phyloP scores from a whole-genome alignment of 192 early-diverging fungal species.

The Lobosporangium transversale region DNA sequence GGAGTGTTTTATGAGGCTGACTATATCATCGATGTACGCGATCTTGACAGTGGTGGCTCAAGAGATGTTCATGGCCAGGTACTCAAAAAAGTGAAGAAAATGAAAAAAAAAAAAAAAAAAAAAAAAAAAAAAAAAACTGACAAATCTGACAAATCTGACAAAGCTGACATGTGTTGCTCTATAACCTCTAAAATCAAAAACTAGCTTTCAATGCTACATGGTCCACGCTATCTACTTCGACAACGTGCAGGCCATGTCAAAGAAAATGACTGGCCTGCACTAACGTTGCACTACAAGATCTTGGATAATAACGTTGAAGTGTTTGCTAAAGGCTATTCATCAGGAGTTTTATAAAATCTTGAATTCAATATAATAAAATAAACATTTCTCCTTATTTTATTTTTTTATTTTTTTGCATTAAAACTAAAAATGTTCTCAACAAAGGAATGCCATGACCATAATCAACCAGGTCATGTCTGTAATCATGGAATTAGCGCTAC shows the following conservation, averaged over 20 bases:
- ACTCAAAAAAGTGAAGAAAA: too few species aligned
- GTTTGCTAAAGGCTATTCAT: constrained; percentile 67
- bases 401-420: constrained; percentile 11
- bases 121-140: too few species aligned
- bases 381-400: not conserved
- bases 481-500: constrained; percentile 23
- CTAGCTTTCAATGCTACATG: constrained; percentile 60
- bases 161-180: too few species aligned
- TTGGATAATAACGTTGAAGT: constrained; percentile 69
- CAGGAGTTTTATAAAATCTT: constrained; percentile 58
- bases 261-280: constrained; percentile 52
- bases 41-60: constrained; percentile 61
- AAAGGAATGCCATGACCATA: constrained; percentile 10
- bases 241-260: constrained; percentile 27
- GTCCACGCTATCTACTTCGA: constrained; percentile 54
- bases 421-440: too few species aligned
- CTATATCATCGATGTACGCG: constrained; percentile 59
- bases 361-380: not conserved
- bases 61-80: constrained; percentile 69
- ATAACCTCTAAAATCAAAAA: too few species aligned
- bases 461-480: constrained; percentile 31
- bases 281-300: constrained; percentile 66
- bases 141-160: too few species aligned
- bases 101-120: too few species aligned
- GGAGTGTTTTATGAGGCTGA: constrained; percentile 58